A percentile compares a stretch with the other conserved stretches of the same genome.
Evolutionary conservation across 2,329 filamentous ascomycete genomes (phyloP).

Genomic region (Sporothrix humicola): DNA sequence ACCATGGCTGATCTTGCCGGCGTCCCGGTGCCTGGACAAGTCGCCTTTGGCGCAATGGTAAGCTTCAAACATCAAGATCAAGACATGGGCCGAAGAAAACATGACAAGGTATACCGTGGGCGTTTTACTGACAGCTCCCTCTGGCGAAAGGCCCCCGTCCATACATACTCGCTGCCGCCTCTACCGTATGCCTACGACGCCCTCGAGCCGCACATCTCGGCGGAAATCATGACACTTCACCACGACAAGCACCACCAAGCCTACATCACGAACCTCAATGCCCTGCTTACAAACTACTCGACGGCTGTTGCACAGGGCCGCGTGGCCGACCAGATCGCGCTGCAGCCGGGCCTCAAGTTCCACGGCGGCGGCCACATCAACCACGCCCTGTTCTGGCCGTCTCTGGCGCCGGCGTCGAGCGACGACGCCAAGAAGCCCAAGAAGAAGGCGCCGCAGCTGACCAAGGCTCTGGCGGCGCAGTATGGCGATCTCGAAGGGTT

Average conservation of each 20-base stretch:
- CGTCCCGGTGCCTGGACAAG: constrained; percentile 24
- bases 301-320: constrained; percentile 60
- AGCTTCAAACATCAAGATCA: background rate
- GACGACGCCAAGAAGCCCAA: constrained; percentile 61
- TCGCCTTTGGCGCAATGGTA: constrained; percentile 33
- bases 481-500: constrained; percentile 74
- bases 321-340: constrained; percentile 63
- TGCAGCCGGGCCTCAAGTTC: constrained; percentile 69
- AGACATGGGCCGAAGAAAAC: no score
- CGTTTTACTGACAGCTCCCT: background rate
- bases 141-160: background rate
- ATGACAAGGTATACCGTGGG: no score
- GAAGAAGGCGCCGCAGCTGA: constrained; percentile 52
- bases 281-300: constrained; percentile 71
- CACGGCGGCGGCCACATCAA: constrained; percentile 71
- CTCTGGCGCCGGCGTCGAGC: constrained; percentile 67
- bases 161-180: constrained; percentile 40
- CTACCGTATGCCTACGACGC: constrained; percentile 46
- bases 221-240: constrained; percentile 95
- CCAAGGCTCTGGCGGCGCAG: constrained; percentile 63
- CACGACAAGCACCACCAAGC: constrained; percentile 94
- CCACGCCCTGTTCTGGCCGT: constrained; percentile 72
- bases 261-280: constrained; percentile 88
- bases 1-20: constrained; percentile 26
- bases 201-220: constrained; percentile 73